Conservation (phyloP, 306 rosid species). For the Ormosia semicastrata region DNA sequence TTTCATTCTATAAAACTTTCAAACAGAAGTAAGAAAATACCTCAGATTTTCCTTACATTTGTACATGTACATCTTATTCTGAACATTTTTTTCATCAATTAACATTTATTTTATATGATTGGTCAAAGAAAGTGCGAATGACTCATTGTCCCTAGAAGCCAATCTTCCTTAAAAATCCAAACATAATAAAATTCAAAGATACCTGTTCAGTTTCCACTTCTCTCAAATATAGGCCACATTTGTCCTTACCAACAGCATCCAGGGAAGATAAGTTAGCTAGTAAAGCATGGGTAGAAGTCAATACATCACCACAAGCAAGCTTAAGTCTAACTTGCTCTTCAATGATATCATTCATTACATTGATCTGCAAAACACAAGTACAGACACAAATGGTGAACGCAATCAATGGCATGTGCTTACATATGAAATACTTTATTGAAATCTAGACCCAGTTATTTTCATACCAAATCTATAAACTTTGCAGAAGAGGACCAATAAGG, state of each 20-base stretch:
- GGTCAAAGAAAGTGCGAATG: neutral
- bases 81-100: neutral
- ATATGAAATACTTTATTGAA: neutral
- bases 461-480: slow-evolving; percentile 69
- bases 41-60: neutral
- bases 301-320: slow-evolving; percentile 51
- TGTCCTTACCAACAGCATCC: slow-evolving; percentile 41
- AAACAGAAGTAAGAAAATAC: neutral
- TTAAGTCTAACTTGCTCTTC: slow-evolving; percentile 53
- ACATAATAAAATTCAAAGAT: neutral
- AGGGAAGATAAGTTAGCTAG: slow-evolving; percentile 54
- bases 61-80: neutral
- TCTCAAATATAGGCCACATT: slow-evolving; percentile 35
- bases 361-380: slow-evolving; percentile 55
- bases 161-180: neutral
- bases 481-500: slow-evolving; percentile 67
- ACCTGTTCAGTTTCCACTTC: slow-evolving; percentile 63
- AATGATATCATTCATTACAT: slow-evolving; percentile 51
- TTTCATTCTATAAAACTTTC: neutral
- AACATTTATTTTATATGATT: neutral
- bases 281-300: slow-evolving; percentile 52
- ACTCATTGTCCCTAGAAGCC: neutral
- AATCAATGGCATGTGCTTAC: neutral
- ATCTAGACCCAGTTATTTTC: slow-evolving; percentile 20
- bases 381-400: neutral